Evolutionary conservation across 2,329 filamentous ascomycete species (phyloP).

Genomic region (Curvularia hawaiiensis): DNA sequence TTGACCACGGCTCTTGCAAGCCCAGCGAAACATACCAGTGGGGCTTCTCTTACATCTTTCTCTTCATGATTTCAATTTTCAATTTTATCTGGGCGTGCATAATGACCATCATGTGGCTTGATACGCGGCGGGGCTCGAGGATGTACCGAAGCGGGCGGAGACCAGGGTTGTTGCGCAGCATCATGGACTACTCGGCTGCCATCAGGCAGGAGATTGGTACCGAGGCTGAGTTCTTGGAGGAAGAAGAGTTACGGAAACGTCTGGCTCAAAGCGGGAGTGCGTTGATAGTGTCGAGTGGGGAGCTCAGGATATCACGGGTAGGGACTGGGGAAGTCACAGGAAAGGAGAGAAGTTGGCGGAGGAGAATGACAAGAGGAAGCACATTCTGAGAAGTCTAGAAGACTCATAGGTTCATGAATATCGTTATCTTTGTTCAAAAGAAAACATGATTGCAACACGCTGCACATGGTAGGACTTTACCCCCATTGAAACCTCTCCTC

Average conservation of each 20-base stretch:
- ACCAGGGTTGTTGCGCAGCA: slow-evolving; percentile 36
- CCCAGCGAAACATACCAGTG: slow-evolving; percentile 42
- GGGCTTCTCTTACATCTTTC: slow-evolving; percentile 45
- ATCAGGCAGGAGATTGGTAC: slow-evolving; percentile 36
- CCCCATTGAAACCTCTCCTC: slow-evolving; percentile 58
- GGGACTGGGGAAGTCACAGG: slow-evolving; percentile 9
- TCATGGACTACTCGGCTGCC: slow-evolving; percentile 35
- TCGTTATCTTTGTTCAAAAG: neutral
- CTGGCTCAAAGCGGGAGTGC: slow-evolving; percentile 29
- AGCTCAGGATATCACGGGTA: slow-evolving; percentile 32
- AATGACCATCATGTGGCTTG: slow-evolving; percentile 43
- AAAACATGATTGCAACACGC: neutral
- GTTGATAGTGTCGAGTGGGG: slow-evolving; percentile 31
- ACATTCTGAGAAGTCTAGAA: slow-evolving; percentile 33
- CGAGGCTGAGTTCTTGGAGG: slow-evolving; percentile 23
- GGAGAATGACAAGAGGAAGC: slow-evolving; percentile 33
- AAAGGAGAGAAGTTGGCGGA: slow-evolving; percentile 25
- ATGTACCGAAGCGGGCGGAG: slow-evolving; percentile 39
- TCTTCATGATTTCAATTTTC: slow-evolving; percentile 44
- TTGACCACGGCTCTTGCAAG: slow-evolving; percentile 35
- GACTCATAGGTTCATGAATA: neutral
- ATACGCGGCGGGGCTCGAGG: slow-evolving; percentile 32
- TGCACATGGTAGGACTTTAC: slow-evolving; percentile 9
- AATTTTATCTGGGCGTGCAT: slow-evolving; percentile 42
- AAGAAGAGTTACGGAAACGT: slow-evolving; percentile 28